Base-by-base conservation (phyloP, 768 basidiomycete genomes). In the Favolaschia claudopus region DNA sequence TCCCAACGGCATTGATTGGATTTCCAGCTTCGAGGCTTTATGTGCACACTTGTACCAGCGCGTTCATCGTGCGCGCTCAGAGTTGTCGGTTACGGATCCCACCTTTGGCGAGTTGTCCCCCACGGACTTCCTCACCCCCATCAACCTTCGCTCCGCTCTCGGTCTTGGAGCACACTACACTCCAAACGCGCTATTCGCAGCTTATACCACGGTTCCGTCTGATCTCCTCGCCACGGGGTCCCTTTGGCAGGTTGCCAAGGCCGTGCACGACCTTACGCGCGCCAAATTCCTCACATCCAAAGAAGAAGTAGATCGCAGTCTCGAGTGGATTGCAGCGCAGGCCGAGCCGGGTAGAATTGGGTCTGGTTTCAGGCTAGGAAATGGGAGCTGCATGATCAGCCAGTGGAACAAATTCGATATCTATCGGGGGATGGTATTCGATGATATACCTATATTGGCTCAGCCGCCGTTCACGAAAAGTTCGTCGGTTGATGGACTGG, bases 361-460 rank as follows among this genome's bases (percentile, higher is more conserved):
- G 12, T 28, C 29, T 4, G 25, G 24, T 29, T 65, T 67, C 31
- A 61, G 43, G 29, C 58, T 54, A n/a, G 67, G 64, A 22, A 67
- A 31, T 27, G 64, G 64, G 2, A 65, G 64, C 42, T 42, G 65
- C 38, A 63, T 61, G 61, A 29, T 61, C 4, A 63, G 61, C 28
- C 64, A 65, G 39, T 67, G 67, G 67, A 65, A 58, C 50, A 67
- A 67, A 45, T 61, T 67, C 9, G 64, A 63, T 36, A 60, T 66
- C 58, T 67, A 67, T 38, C 42, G 31, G 17, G 42, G 56, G 43
- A 25, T 44, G 24, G 51, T 57, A 19, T 67, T 67, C 32, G 64
- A 63, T 12, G 52, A 39, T 9, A 19, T 20, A 36, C 67, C 67
- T n/a, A 37, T 61, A 3, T 49, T 67, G 22, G 64, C 55, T n/a